Evolutionary conservation across 192 early-diverging fungal species (phyloP).

Genomic region (Rhizoclosmatium globosum): DNA sequence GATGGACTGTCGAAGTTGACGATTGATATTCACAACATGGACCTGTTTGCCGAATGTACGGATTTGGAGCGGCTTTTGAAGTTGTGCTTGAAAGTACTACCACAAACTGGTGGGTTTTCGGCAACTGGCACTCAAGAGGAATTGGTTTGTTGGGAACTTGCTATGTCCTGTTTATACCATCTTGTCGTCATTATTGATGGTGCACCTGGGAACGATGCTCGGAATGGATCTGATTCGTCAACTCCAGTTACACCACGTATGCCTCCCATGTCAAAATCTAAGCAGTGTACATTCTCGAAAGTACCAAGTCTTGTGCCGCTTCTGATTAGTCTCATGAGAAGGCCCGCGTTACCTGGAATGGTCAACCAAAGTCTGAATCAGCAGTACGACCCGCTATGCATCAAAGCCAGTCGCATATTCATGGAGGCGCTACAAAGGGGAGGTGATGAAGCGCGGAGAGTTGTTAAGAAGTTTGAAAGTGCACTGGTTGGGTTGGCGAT

Average conservation of each 20-base stretch:
- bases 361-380: not conserved
- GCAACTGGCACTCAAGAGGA: not conserved
- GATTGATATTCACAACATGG: slow-evolving; percentile 6
- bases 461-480: slow-evolving; percentile 14
- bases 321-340: slow-evolving; percentile 10
- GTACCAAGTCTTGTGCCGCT: slow-evolving; percentile 5
- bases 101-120: not conserved
- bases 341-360: not conserved
- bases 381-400: slow-evolving; percentile 10
- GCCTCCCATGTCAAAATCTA: not conserved
- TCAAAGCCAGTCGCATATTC: slow-evolving; percentile 18
- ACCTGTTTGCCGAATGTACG: slow-evolving; percentile 19
- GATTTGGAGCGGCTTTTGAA: not conserved
- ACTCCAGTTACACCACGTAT: not conserved
- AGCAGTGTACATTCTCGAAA: slow-evolving; percentile 10
- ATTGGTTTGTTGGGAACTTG: slow-evolving; percentile 1
- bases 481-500: slow-evolving; percentile 23
- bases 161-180: slow-evolving; percentile 18
- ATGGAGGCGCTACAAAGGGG: slow-evolving; percentile 13
- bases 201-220: not conserved
- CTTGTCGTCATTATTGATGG: slow-evolving; percentile 30
- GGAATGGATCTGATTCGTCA: not conserved
- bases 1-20: slow-evolving; percentile 15
- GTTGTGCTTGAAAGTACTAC: slow-evolving; percentile 11
- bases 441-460: slow-evolving; percentile 21